A percentile compares a stretch with the other conserved stretches of the same genome.
Conservation (phyloP, 495 filamentous ascomycete species). For the Tuber indicum region DNA sequence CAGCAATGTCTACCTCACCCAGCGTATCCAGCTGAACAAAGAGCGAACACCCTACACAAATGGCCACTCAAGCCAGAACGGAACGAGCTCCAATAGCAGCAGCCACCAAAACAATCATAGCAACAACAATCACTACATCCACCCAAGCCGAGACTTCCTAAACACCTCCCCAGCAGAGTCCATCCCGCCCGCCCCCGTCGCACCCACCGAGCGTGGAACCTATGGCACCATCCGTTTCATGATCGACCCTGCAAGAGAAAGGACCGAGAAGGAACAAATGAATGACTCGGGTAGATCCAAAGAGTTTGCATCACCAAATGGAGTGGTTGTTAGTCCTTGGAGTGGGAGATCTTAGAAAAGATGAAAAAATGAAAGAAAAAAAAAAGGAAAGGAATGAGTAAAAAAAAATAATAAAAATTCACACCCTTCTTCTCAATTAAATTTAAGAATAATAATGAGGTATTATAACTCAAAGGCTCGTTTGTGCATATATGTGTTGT, state of each 20-base stretch:
- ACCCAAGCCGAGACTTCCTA: conserved; percentile 46
- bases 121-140: conserved; percentile 30
- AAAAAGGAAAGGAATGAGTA: not conserved
- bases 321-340: conserved; percentile 13
- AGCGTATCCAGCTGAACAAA: conserved; percentile 80
- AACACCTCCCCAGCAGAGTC: conserved; percentile 46
- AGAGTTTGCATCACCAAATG: conserved; percentile 8
- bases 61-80: conserved; percentile 43
- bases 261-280: conserved; percentile 61
- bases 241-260: conserved; percentile 71
- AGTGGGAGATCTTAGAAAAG: conserved; percentile 16
- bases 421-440: not conserved
- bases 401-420: not conserved
- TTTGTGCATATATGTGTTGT: not conserved
- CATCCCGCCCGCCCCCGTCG: conserved; percentile 45
- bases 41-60: conserved; percentile 49
- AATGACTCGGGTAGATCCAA: conserved; percentile 33
- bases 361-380: not conserved
- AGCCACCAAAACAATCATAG: conserved; percentile 39
- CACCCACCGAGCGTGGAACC: conserved; percentile 51
- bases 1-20: conserved; percentile 67
- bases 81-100: conserved; percentile 42
- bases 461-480: not conserved
- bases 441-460: not conserved
- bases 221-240: conserved; percentile 85